Evolutionary conservation across 2,329 filamentous ascomycete genomes (phyloP).

Genomic region (Monilinia polystroma): DNA sequence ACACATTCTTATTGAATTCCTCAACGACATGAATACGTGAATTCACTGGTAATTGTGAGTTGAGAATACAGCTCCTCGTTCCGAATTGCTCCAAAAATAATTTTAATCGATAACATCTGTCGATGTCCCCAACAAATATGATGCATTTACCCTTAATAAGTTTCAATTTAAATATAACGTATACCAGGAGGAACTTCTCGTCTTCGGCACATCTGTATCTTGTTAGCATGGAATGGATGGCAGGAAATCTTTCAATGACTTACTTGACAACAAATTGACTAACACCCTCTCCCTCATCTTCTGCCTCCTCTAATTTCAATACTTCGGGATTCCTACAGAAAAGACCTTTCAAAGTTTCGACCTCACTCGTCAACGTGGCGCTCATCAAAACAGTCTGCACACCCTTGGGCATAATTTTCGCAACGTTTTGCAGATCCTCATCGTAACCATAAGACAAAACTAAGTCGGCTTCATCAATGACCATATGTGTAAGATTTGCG

Average conservation of each 20-base stretch:
- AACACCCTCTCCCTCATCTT: conserved; percentile 72
- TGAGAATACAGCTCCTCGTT: conserved; percentile 88
- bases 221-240: conserved; percentile 27
- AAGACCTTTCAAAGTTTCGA: conserved; percentile 78
- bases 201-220: conserved; percentile 76
- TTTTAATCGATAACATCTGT: conserved; percentile 87
- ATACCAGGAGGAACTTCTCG: conserved; percentile 90
- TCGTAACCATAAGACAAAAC: conserved; percentile 93
- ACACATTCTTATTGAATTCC: conserved; percentile 94
- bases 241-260: conserved; percentile 31
- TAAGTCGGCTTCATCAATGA: conserved; percentile 92
- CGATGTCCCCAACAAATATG: conserved; percentile 81
- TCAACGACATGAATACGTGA: conserved; percentile 92
- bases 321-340: conserved; percentile 81
- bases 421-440: conserved; percentile 79
- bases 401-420: conserved; percentile 75
- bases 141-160: conserved; percentile 91
- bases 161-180: conserved; percentile 93
- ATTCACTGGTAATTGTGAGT: conserved; percentile 92
- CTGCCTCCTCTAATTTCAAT: conserved; percentile 79
- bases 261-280: conserved; percentile 85
- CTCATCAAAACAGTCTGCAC: conserved; percentile 93
- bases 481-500: conserved; percentile 66
- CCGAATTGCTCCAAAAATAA: conserved; percentile 97
- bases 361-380: conserved; percentile 84